Conservation (phyloP, 352 stramenopile genomes). For the Peronosclerospora sorghi region DNA sequence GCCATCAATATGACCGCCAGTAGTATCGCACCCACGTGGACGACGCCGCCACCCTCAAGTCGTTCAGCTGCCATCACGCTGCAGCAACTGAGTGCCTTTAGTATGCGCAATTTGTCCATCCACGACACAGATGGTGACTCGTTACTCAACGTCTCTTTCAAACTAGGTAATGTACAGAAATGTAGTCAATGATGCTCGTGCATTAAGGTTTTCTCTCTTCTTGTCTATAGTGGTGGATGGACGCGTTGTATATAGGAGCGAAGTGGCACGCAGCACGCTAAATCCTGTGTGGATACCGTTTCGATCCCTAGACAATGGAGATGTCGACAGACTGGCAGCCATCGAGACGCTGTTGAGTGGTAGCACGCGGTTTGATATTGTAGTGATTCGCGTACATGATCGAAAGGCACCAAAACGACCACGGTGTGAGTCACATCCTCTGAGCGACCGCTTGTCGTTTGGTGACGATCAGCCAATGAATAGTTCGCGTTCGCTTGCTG, state of each 20-base stretch:
- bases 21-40: slow-evolving; percentile 18
- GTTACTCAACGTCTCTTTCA: slow-evolving; percentile 71
- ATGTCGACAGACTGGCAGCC: slow-evolving; percentile 13
- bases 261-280: slow-evolving; percentile 53
- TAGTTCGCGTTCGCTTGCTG: slow-evolving; percentile 32
- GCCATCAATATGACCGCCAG: slow-evolving; percentile 23
- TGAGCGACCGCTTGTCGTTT: slow-evolving; percentile 26
- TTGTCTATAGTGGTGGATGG: slow-evolving; percentile 41
- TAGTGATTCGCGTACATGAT: slow-evolving; percentile 56
- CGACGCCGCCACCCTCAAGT: slow-evolving; percentile 6
- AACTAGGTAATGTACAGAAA: slow-evolving; percentile 30
- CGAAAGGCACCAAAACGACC: slow-evolving; percentile 24
- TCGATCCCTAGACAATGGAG: slow-evolving; percentile 30
- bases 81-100: slow-evolving; percentile 64
- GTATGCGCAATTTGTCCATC: slow-evolving; percentile 69
- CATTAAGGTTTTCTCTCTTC: background rate
- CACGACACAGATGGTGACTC: slow-evolving; percentile 26
- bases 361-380: slow-evolving; percentile 47
- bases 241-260: slow-evolving; percentile 61
- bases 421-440: slow-evolving; percentile 37
- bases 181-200: background rate
- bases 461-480: slow-evolving; percentile 33
- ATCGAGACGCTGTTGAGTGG: slow-evolving; percentile 35
- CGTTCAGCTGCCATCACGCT: slow-evolving; percentile 39
- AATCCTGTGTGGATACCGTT: slow-evolving; percentile 81